These are phyloP conservation scores for Euryodendron excelsum DNA, from an alignment of 148 eudicot genomes.

Conservation along the genomic window DNA sequence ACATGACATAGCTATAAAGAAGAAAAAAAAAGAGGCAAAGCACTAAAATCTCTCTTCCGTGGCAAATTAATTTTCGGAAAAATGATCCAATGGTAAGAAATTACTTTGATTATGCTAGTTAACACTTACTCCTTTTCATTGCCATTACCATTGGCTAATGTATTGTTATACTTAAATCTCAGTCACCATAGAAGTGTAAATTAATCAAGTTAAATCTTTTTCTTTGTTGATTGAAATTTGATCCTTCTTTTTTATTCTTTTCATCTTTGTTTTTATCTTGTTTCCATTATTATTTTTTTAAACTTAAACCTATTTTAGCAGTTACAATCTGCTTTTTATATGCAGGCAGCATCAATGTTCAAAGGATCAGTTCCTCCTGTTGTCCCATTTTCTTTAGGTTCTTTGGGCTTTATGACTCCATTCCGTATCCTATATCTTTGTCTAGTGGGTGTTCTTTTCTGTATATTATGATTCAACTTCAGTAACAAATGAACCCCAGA, in stretches of 20 bases:
- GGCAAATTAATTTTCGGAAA: too few species aligned
- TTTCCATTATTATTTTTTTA: constrained; percentile 1
- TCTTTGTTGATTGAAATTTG: not conserved
- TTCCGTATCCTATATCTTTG: constrained; percentile 75
- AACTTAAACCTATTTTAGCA: not conserved
- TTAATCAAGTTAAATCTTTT: not conserved
- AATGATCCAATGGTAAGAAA: not conserved
- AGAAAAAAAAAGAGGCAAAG: too few species aligned
- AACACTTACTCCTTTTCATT: too few species aligned
- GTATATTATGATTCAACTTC: not conserved
- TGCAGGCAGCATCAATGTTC: constrained; percentile 96
- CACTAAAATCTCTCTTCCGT: too few species aligned
- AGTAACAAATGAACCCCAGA: not conserved
- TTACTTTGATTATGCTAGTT: too few species aligned
- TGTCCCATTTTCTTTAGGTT: constrained; percentile 89
- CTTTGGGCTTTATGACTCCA: constrained; percentile 97
- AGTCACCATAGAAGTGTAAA: not conserved
- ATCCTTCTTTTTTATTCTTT: not conserved
- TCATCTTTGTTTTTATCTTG: not conserved
- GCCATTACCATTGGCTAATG: not conserved
- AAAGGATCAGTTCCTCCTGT: constrained; percentile 97
- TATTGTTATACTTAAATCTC: not conserved
- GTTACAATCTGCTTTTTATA: constrained; percentile 5
- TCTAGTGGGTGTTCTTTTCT: not conserved
- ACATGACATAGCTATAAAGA: too few species aligned